Percentiles rank a stretch among this genome's conserved stretches.
Conservation (phyloP, 305 asterid species). For the Fraxinus nigra region DNA sequence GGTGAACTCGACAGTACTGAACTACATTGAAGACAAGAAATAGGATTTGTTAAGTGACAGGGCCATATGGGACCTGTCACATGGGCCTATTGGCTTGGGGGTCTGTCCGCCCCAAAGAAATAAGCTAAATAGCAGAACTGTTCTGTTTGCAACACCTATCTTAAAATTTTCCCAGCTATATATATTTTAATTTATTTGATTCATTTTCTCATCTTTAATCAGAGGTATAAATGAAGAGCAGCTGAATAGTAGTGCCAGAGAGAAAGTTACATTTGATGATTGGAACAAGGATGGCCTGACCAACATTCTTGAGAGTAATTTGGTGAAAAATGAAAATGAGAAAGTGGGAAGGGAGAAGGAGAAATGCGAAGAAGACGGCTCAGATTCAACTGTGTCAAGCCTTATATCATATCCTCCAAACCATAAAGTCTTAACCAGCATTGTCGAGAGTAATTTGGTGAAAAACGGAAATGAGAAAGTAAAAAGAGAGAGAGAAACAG, state of each 20-base stretch:
- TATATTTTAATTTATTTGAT: neutral
- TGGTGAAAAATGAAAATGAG: neutral
- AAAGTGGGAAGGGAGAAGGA: slow-evolving; percentile 3
- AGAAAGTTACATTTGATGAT: slow-evolving; percentile 26
- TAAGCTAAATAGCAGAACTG: neutral
- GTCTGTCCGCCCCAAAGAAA: neutral
- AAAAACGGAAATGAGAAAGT: neutral
- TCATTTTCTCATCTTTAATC: slow-evolving; percentile 4
- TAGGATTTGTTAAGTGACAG: too few species aligned
- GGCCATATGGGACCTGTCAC: too few species aligned
- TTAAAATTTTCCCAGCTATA: neutral
- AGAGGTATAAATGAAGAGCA: slow-evolving; percentile 35
- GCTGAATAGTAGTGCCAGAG: slow-evolving; percentile 18
- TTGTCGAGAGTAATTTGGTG: slow-evolving; percentile 8
- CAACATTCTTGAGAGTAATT: slow-evolving; percentile 3
- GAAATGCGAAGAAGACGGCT: neutral
- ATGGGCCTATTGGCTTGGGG: too few species aligned
- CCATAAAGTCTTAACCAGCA: neutral
- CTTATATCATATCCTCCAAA: slow-evolving; percentile 27
- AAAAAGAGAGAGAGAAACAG: slow-evolving; percentile 11
- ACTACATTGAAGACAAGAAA: neutral
- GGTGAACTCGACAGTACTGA: neutral
- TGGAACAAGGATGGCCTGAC: slow-evolving; percentile 1
- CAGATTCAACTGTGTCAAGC: slow-evolving; percentile 30
- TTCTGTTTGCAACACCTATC: neutral